phyloP scores from a whole-genome alignment of 371 early-diverging fungal genomes.

The Syncephalastrum racemosum region DNA sequence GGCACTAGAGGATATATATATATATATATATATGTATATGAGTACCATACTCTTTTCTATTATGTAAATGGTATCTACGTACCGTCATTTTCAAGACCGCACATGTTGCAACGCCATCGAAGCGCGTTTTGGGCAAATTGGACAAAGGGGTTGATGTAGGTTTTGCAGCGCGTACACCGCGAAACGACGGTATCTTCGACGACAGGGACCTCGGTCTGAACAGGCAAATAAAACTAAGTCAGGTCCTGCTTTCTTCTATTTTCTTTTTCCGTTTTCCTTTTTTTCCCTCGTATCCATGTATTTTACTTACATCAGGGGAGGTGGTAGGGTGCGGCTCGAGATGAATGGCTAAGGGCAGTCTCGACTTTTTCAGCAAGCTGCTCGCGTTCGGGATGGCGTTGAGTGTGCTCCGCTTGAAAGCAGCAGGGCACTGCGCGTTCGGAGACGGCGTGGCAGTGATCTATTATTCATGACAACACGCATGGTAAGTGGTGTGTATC shows the following conservation, averaged over 20 bases:
- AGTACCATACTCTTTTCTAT: neutral
- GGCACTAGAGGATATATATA: slow-evolving; percentile 62
- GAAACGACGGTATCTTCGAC: slow-evolving; percentile 70
- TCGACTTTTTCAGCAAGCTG: slow-evolving; percentile 63
- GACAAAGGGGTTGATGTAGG: slow-evolving; percentile 88
- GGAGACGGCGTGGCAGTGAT: slow-evolving; percentile 44
- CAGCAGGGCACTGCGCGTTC: slow-evolving; percentile 46
- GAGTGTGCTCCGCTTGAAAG: slow-evolving; percentile 72
- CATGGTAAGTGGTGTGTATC: no score
- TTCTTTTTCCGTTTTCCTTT: slow-evolving; percentile 1
- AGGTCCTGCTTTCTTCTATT: slow-evolving; percentile 9
- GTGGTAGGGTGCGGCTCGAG: slow-evolving; percentile 65
- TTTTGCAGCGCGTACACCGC: slow-evolving; percentile 82
- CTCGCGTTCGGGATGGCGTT: slow-evolving; percentile 72
- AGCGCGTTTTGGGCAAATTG: slow-evolving; percentile 76
- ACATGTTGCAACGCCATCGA: slow-evolving; percentile 86
- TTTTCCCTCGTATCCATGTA: neutral
- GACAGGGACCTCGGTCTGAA: slow-evolving; percentile 65
- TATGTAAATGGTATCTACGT: neutral
- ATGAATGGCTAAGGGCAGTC: slow-evolving; percentile 75
- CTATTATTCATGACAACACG: no score
- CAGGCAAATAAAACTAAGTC: neutral
- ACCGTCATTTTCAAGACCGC: slow-evolving; percentile 78
- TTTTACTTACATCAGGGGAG: slow-evolving; percentile 37
- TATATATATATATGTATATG: neutral